These are phyloP conservation scores for Somion occarium DNA, from an alignment of 1,284 basidiomycete genomes.

Conservation along the genomic window DNA sequence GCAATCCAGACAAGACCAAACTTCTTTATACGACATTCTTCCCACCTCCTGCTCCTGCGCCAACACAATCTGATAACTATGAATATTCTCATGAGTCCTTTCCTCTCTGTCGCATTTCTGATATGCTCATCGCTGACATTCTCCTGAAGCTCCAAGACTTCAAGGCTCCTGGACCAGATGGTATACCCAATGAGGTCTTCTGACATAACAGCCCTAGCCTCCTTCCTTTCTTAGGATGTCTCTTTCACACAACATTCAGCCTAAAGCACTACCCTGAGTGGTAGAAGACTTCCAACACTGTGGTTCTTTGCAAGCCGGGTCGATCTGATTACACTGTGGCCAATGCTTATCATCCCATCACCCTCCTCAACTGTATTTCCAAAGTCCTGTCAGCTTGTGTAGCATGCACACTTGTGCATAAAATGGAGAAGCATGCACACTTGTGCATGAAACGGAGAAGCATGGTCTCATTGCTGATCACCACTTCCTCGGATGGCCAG, in stretches of 20 bases:
- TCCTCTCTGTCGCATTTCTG: constrained; percentile 14
- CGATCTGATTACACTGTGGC: constrained; percentile 30
- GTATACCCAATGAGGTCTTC: constrained; percentile 32
- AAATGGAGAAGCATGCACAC: too few relatives aligned
- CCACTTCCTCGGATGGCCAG: constrained; percentile 33
- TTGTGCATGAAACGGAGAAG: constrained; percentile 20
- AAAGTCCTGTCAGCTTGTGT: constrained; percentile 29
- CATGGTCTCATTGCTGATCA: constrained; percentile 19
- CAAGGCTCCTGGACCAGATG: constrained; percentile 34
- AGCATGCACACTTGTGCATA: too few relatives aligned
- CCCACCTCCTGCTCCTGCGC: constrained; percentile 18
- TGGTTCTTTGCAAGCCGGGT: constrained; percentile 36
- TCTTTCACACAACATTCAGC: constrained; percentile 27
- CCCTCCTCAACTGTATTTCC: constrained; percentile 31
- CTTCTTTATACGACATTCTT: constrained; percentile 29
- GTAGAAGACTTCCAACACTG: constrained; percentile 30
- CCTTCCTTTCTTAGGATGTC: constrained; percentile 18
- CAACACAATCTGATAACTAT: background rate
- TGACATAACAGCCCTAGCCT: constrained; percentile 23
- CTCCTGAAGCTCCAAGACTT: constrained; percentile 16
- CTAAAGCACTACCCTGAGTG: constrained; percentile 24
- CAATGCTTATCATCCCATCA: constrained; percentile 36
- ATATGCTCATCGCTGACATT: background rate
- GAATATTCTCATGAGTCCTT: constrained; percentile 23
- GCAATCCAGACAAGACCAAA: constrained; percentile 26